Evolutionary conservation across 495 filamentous ascomycete species (phyloP).

Genomic region (Parachaetomium inaequale): DNA sequence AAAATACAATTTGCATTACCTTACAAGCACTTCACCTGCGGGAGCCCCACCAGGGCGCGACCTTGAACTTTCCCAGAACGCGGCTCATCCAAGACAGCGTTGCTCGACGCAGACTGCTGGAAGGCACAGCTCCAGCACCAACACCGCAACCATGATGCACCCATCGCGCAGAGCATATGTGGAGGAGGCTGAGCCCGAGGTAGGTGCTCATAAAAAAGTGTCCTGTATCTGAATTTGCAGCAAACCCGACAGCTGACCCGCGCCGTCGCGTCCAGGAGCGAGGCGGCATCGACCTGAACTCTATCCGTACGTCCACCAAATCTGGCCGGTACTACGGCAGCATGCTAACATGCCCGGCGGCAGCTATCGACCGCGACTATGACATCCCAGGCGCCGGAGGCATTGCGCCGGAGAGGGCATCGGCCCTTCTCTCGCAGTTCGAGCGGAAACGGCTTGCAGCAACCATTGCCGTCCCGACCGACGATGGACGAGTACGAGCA

Average conservation of each 20-base stretch:
- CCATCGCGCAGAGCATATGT: conserved; percentile 93
- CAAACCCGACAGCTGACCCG: conserved; percentile 31
- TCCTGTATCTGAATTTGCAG: conserved; percentile 25
- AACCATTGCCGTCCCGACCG: conserved; percentile 90
- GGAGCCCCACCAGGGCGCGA: background rate
- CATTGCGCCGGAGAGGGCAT: conserved; percentile 82
- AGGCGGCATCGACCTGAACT: conserved; percentile 72
- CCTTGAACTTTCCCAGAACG: background rate
- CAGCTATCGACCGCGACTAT: conserved; percentile 84
- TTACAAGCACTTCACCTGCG: too few relatives aligned
- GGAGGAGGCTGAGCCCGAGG: conserved; percentile 74
- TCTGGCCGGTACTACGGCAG: background rate
- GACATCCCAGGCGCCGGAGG: conserved; percentile 68
- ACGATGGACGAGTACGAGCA: conserved; percentile 80
- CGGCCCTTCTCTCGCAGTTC: conserved; percentile 85
- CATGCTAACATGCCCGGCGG: conserved; percentile 8
- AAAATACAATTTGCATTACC: background rate
- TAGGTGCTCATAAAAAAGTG: too few relatives aligned
- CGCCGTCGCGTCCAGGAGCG: conserved; percentile 44
- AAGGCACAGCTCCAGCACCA: background rate
- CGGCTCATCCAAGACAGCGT: background rate
- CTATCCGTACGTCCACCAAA: conserved; percentile 62
- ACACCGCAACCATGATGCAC: conserved; percentile 61
- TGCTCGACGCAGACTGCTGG: background rate
- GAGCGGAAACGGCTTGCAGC: conserved; percentile 83